These are phyloP conservation scores for Cucurbita moschata DNA, from an alignment of 306 rosid species.

Conservation along the genomic window DNA sequence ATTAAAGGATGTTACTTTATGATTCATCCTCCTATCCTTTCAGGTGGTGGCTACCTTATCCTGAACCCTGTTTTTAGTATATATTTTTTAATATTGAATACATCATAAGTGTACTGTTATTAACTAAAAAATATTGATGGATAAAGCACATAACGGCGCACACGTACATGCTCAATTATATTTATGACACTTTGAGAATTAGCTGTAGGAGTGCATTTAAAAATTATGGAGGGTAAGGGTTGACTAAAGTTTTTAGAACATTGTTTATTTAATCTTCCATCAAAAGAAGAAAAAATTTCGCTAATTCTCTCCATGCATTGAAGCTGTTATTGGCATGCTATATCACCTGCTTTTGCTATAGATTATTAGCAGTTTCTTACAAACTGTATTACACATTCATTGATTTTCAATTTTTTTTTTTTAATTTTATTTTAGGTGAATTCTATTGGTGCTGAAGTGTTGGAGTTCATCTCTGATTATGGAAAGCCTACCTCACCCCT, in stretches of 20 bases:
- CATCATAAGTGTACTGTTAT: not conserved
- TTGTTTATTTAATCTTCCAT: not conserved
- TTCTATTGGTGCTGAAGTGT: slow-evolving; percentile 71
- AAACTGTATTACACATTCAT: not conserved
- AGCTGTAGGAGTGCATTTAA: not conserved
- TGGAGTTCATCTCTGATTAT: slow-evolving; percentile 77
- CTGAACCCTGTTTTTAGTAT: not conserved
- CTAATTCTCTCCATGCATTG: not conserved
- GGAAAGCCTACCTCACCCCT: slow-evolving; percentile 83
- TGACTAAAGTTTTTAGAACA: not conserved
- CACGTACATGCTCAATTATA: not conserved
- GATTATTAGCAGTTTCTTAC: not conserved
- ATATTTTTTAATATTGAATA: not conserved
- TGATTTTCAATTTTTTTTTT: slow-evolving; percentile 2
- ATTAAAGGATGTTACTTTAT: not conserved
- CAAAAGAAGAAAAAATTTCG: not conserved
- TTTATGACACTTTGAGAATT: not conserved
- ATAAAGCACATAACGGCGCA: no score
- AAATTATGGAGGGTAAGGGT: not conserved
- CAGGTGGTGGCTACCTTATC: not conserved
- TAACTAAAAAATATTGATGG: not conserved
- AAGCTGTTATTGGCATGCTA: not conserved
- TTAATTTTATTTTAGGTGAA: slow-evolving; percentile 41
- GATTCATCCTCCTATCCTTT: not conserved
- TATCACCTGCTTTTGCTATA: not conserved